Evolutionary conservation across 1,139 yeast species (phyloP), one percentile per base, ranked within the genome.

Genomic region (Nakaseomyces uthaithaninus): DNA sequence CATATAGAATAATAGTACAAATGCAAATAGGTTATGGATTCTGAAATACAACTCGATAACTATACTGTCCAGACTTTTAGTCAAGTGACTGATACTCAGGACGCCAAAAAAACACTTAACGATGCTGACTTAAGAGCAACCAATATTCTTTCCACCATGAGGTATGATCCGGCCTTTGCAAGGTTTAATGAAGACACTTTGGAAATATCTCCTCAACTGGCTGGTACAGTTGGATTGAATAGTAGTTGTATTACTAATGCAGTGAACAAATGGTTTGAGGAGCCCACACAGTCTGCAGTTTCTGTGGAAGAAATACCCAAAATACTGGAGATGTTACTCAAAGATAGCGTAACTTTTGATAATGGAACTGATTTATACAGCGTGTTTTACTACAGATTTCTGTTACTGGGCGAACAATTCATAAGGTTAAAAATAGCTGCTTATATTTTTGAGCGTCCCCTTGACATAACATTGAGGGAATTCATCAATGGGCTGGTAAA

Each of bases 161-260:
- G 94, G 37, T 85, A 79, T 51, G 94, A 83, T 51, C 91, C 94
- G 2, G 45, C 52, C 2, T 51, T 78, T 27, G 30, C 42, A n/a
- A 31, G 9, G 8, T 9, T 14, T 17, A 8, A 6, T 4, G 33
- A 11, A 4, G n/a, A 4, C 3, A 4, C 10, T 4, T 12, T 28
- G 4, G 7, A 28, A 4, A 17, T 28, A 16, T 12, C 33, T 11
- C 11, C 10, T 10, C 6, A 28, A 7, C 22, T 17, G 7, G 7
- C 10, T 16, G 16, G 22, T 7, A 17, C 33, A 3, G 4, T 28
- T 6, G 33, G n/a, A n/a, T n/a, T n/a, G n/a, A n/a, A n/a, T n/a
- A n/a, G n/a, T n/a, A n/a, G 18, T 17, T 10, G 9, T 9, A 28
- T 28, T n/a, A n/a, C 9, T 11, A 17, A 28, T 8, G 22, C 16